phyloP scores from a whole-genome alignment of 768 basidiomycete genomes.

The Harrya chromipes region DNA sequence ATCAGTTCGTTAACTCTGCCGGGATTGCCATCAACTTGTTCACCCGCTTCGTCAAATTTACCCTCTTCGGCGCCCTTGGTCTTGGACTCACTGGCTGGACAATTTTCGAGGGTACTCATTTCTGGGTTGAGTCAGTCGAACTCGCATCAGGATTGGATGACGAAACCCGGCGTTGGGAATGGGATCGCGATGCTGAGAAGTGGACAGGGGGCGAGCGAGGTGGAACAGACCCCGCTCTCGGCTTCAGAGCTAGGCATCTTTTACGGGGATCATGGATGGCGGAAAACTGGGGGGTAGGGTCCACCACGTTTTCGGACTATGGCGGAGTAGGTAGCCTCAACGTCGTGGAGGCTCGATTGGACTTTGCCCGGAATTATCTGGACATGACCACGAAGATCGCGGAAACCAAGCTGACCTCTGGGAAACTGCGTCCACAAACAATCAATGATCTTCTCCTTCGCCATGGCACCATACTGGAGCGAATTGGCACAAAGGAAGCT shows the following conservation, averaged over 20 bases:
- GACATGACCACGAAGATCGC: slow-evolving; percentile 47
- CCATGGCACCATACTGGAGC: slow-evolving; percentile 57
- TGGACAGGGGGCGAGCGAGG: slow-evolving; percentile 59
- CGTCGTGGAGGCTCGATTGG: slow-evolving; percentile 53
- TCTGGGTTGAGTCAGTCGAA: slow-evolving; percentile 61
- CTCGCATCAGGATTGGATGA: slow-evolving; percentile 46
- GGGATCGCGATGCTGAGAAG: slow-evolving; percentile 58
- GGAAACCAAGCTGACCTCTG: slow-evolving; percentile 36
- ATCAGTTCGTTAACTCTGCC: slow-evolving; percentile 35
- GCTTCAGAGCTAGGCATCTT: slow-evolving; percentile 56
- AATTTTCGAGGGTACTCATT: slow-evolving; percentile 55
- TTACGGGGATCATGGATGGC: slow-evolving; percentile 73
- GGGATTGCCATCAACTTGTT: slow-evolving; percentile 43
- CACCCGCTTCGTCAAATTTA: slow-evolving; percentile 47
- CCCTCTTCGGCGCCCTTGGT: slow-evolving; percentile 42
- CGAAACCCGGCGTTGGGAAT: slow-evolving; percentile 59
- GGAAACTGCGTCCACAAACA: slow-evolving; percentile 48
- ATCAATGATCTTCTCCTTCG: slow-evolving; percentile 52
- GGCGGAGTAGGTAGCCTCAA: slow-evolving; percentile 38
- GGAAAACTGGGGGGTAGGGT: slow-evolving; percentile 58
- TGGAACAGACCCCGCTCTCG: slow-evolving; percentile 73
- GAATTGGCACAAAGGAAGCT: slow-evolving; percentile 50
- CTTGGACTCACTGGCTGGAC: slow-evolving; percentile 44
- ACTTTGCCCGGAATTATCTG: slow-evolving; percentile 53
- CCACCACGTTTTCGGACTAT: slow-evolving; percentile 35